Conservation (phyloP, 2,329 filamentous ascomycete genomes). For the Arthrobotrys pseudoclavata region DNA sequence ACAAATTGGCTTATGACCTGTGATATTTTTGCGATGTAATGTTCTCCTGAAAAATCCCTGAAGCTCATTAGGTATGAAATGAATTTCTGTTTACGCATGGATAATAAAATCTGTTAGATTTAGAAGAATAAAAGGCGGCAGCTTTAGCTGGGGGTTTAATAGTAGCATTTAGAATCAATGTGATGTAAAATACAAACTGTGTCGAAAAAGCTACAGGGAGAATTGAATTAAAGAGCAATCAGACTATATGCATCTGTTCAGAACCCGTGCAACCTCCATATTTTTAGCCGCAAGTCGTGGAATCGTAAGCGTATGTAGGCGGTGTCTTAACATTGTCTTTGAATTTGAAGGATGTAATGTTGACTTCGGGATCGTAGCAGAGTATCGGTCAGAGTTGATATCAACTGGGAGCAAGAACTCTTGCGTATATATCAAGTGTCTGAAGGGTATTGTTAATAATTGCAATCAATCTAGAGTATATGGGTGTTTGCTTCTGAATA, state of each 20-base stretch:
- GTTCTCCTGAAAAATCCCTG: too few species aligned
- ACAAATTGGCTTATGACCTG: too few species aligned
- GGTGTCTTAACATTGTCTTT: not conserved
- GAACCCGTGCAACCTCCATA: not conserved
- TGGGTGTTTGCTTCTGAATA: not conserved
- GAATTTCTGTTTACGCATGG: too few species aligned
- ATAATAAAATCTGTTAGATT: too few species aligned
- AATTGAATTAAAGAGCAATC: not conserved
- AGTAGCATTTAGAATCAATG: conserved; percentile 1
- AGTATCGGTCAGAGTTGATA: not conserved
- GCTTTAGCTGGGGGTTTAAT: not conserved
- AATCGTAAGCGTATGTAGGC: not conserved
- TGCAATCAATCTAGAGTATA: not conserved
- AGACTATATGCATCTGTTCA: conserved; percentile 5
- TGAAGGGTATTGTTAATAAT: not conserved
- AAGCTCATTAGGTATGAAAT: too few species aligned
- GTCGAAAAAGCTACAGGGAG: conserved; percentile 6
- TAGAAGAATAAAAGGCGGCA: not conserved
- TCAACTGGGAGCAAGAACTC: not conserved
- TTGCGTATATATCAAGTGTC: not conserved
- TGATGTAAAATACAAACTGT: conserved; percentile 1
- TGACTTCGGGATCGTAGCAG: not conserved
- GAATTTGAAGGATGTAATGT: not conserved
- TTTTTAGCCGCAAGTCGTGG: not conserved
- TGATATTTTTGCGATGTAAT: too few species aligned